Conservation (phyloP, 2,329 filamentous ascomycete genomes). For the Neofusicoccum parvum region DNA sequence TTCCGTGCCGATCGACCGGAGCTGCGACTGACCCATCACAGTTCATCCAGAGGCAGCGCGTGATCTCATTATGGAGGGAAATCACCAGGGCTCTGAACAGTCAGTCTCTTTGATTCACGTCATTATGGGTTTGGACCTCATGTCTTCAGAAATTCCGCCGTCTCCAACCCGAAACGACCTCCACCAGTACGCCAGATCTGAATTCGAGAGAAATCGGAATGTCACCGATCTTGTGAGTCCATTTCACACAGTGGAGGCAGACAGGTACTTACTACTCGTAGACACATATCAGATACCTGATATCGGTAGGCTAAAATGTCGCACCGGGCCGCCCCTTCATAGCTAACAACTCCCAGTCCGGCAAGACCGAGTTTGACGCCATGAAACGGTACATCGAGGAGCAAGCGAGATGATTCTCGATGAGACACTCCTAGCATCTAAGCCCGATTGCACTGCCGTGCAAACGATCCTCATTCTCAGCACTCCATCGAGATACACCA, state of each 20-base stretch:
- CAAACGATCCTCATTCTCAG: background rate
- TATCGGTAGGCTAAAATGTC: slow-evolving; percentile 39
- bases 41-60: slow-evolving; percentile 54
- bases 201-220: slow-evolving; percentile 51
- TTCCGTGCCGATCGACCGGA: background rate
- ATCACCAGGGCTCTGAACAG: slow-evolving; percentile 47
- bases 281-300: slow-evolving; percentile 52
- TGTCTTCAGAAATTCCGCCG: slow-evolving; percentile 35
- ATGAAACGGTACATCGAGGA: slow-evolving; percentile 49
- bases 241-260: slow-evolving; percentile 1
- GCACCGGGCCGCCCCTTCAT: background rate
- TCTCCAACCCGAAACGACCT: slow-evolving; percentile 46
- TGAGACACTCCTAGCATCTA: too few relatives aligned
- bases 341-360: slow-evolving; percentile 35
- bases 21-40: slow-evolving; percentile 26
- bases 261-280: slow-evolving; percentile 26
- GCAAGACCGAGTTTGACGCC: slow-evolving; percentile 54
- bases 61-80: slow-evolving; percentile 50
- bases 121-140: background rate
- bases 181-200: slow-evolving; percentile 50
- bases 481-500: too few relatives aligned
- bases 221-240: slow-evolving; percentile 50
- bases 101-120: slow-evolving; percentile 23
- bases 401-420: slow-evolving; percentile 25
- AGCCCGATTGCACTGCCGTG: too few relatives aligned